Evolutionary conservation across 352 stramenopile species (phyloP).

Genomic region (Globisporangium barbulae): DNA sequence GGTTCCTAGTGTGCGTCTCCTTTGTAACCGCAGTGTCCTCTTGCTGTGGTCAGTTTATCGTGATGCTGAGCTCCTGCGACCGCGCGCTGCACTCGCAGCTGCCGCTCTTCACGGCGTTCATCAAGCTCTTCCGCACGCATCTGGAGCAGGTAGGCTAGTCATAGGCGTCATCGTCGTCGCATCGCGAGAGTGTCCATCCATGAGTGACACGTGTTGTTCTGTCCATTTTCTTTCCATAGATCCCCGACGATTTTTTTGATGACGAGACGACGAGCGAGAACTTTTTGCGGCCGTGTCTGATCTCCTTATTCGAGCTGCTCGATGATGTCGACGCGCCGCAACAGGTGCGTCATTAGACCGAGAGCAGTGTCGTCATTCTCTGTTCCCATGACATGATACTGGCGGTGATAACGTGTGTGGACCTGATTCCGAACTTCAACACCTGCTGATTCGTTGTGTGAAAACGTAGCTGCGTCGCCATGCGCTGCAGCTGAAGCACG

Average conservation of each 20-base stretch:
- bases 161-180: not conserved
- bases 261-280: slow-evolving; percentile 57
- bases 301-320: slow-evolving; percentile 65
- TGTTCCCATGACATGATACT: not conserved
- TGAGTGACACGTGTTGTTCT: not conserved
- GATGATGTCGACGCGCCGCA: slow-evolving; percentile 34
- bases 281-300: slow-evolving; percentile 56
- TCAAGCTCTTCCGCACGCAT: slow-evolving; percentile 53
- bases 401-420: not conserved
- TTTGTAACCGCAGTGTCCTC: not conserved
- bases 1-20: not conserved
- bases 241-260: slow-evolving; percentile 68
- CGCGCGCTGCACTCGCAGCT: slow-evolving; percentile 32
- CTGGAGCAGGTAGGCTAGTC: slow-evolving; percentile 39
- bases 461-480: slow-evolving; percentile 28
- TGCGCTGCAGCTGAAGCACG: slow-evolving; percentile 27
- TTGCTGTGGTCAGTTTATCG: slow-evolving; percentile 40
- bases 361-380: too few species aligned
- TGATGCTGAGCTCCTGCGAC: slow-evolving; percentile 63
- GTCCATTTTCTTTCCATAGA: slow-evolving; percentile 22
- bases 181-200: not conserved
- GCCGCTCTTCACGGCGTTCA: slow-evolving; percentile 55
- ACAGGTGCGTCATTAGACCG: slow-evolving; percentile 23
- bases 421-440: slow-evolving; percentile 3
- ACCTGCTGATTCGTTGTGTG: not conserved